Evolutionary conservation across 1,284 basidiomycete species (phyloP).

Genomic region (Laetiporus sulphureus): DNA sequence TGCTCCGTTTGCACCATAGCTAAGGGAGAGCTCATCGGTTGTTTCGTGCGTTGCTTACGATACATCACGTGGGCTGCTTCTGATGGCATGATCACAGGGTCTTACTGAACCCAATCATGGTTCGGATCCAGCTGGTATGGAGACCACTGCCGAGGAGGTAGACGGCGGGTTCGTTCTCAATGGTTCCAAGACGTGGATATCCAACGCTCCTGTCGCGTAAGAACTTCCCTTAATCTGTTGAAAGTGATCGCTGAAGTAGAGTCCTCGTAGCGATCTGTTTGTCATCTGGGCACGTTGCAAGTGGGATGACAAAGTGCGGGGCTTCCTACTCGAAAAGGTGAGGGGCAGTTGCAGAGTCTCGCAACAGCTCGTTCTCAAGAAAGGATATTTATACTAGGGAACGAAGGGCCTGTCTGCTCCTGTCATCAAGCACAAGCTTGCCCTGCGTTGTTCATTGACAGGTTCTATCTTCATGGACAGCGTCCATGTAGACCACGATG

Average conservation of each 20-base stretch:
- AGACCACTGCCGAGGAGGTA: slow-evolving; percentile 80
- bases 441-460: slow-evolving; percentile 84
- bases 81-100: too few species aligned
- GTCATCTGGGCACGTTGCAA: slow-evolving; percentile 94
- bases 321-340: slow-evolving; percentile 90
- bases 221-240: slow-evolving; percentile 22
- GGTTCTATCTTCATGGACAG: slow-evolving; percentile 93
- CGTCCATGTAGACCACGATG: slow-evolving; percentile 64
- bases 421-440: slow-evolving; percentile 89
- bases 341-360: not conserved
- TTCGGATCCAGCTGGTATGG: slow-evolving; percentile 91
- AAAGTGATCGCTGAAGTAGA: not conserved
- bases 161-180: slow-evolving; percentile 84
- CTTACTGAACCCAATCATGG: slow-evolving; percentile 97
- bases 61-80: too few species aligned
- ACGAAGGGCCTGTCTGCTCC: slow-evolving; percentile 82
- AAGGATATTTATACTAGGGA: too few species aligned
- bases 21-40: slow-evolving; percentile 85
- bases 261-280: slow-evolving; percentile 64
- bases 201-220: slow-evolving; percentile 83
- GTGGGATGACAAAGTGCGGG: slow-evolving; percentile 89
- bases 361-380: too few species aligned
- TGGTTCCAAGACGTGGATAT: slow-evolving; percentile 97
- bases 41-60: slow-evolving; percentile 63
- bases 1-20: slow-evolving; percentile 36